Evolutionary conservation across 768 basidiomycete species (phyloP), one percentile per base, ranked within the genome.

Genomic region (Boletus tylopilopsis): DNA sequence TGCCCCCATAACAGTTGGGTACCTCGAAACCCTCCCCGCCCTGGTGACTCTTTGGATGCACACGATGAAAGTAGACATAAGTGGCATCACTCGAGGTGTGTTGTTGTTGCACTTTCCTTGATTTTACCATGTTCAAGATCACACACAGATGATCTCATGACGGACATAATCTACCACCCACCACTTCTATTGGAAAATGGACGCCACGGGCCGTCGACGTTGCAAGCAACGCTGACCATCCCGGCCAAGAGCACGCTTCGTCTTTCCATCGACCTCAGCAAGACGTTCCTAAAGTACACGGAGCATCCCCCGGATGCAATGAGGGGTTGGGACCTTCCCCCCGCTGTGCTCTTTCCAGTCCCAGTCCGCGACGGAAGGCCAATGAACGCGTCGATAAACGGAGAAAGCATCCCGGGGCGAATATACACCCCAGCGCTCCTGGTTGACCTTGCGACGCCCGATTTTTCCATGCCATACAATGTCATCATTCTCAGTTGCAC

Each of bases 381-480:
- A 34, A 33, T 8, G 30, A 57, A 60, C 3, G 23, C 11, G 15
- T 61, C 52, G 9, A 25, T 19, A 30, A 22, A 13, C 0, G 35
- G 10, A 7, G 33, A 16, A 12, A 53, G 42, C 21, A 56, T 67
- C 40, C 64, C 45, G 4, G 37, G 50, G 34, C 60, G 85, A 38
- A 77, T 96, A 39, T 95, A 95, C 67, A 93, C 91, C 2, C 75
- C 81, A 0, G 78, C 85, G 9, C 76, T 95, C 22, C 81, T 98
- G 32, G 81, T 94, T 38, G 92, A 94, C 66, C 79, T 96, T n/a
- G 87, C 95, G n/a, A 93, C 92, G 30, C 96, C 95, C 0, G 96
- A 98, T 67, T 98, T 98, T 66, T 94, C 90, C 68, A 98, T 98
- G 96, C 96, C 96, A 1, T 98, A 98, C 73, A 99, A 98, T 71